These are phyloP conservation scores for Nakazawaea anatomiae DNA, from an alignment of 805 yeast species.

Conservation along the genomic window DNA sequence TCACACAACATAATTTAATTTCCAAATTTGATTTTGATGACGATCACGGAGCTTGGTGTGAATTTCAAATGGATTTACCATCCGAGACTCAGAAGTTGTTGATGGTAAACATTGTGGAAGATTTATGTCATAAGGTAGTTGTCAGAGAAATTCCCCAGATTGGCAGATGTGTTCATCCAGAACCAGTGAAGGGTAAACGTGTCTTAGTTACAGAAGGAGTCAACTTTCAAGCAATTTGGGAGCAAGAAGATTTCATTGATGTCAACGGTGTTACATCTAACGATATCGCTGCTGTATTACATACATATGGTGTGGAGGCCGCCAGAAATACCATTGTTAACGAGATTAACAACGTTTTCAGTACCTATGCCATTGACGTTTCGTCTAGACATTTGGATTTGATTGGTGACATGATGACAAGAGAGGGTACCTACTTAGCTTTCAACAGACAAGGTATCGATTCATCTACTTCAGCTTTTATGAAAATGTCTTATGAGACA, in stretches of 20 bases:
- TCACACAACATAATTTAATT: conserved; percentile 66
- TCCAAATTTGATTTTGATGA: conserved; percentile 88
- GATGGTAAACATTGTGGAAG: conserved; percentile 96
- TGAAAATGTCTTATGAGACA: conserved; percentile 99
- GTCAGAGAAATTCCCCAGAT: conserved; percentile 88
- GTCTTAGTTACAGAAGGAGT: conserved; percentile 95
- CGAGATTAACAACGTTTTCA: conserved; percentile 93
- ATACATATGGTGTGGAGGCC: conserved; percentile 96
- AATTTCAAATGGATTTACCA: conserved; percentile 75
- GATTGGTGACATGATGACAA: conserved; percentile 98
- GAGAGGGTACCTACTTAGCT: conserved; percentile 95
- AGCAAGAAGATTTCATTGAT: conserved; percentile 86
- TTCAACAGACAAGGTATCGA: conserved; percentile 99
- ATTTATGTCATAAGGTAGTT: conserved; percentile 81
- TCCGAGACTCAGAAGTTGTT: conserved; percentile 86
- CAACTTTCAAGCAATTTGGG: conserved; percentile 97
- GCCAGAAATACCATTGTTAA: conserved; percentile 96
- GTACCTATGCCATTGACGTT: conserved; percentile 92
- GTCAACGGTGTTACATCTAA: conserved; percentile 87
- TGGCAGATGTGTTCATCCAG: conserved; percentile 89
- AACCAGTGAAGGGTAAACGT: conserved; percentile 64
- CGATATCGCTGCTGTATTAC: conserved; percentile 86
- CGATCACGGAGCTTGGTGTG: conserved; percentile 85
- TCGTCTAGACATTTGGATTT: conserved; percentile 91
- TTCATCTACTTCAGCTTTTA: conserved; percentile 88